Evolutionary conservation across 768 basidiomycete genomes (phyloP), one percentile per base, ranked within the genome.

Genomic region (Phaffia tasmanica): DNA sequence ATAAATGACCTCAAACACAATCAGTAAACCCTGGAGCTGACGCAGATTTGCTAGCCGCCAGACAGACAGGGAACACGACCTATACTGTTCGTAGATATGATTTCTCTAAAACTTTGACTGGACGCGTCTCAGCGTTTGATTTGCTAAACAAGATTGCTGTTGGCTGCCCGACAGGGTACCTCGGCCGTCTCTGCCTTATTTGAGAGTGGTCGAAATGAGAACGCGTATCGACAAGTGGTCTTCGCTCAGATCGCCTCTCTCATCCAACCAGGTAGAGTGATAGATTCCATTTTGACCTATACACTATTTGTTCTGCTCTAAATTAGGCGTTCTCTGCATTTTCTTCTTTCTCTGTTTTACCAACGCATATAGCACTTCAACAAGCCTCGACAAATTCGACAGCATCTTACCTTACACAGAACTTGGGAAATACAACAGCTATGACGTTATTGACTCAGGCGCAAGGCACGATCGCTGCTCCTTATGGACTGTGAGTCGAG

Each of bases 131-230:
- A 30, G 29, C 14, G 18, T 8, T 30, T 11, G 19, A 19, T 32
- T 27, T 63, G 23, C 18, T 18, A 29, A 35, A 19, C 56, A 5
- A 15, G 21, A 6, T 50, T 30, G 18, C n/a, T 30, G 3, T 18
- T 51, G 32, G 3, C 56, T 29, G 11, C 18, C 27, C 23, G 32
- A 25, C 42, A 67, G 59, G 49, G 50, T n/a, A n/a, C 64, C 0
- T 66, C 65, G 5, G 78, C 77, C 9, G 76, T 80, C 54, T 71
- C 74, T 5, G 75, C 78, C n/a, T 78, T 75, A 65, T 81, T 80
- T 70, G 70, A 75, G n/a, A 79, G 80, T 70, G 80, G 77, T 16
- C 73, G 81, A 19, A 75, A 79, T 55, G 80, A 81, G 70, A 75
- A 75, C 19, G 80, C 80, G 1, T 71, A 75, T 11, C 76, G 75